Percentiles rank a stretch among this genome's conserved stretches.
These are phyloP conservation scores for Gracilariopsis chorda DNA, from an alignment of 23 red algal genomes.

Conservation along the genomic window DNA sequence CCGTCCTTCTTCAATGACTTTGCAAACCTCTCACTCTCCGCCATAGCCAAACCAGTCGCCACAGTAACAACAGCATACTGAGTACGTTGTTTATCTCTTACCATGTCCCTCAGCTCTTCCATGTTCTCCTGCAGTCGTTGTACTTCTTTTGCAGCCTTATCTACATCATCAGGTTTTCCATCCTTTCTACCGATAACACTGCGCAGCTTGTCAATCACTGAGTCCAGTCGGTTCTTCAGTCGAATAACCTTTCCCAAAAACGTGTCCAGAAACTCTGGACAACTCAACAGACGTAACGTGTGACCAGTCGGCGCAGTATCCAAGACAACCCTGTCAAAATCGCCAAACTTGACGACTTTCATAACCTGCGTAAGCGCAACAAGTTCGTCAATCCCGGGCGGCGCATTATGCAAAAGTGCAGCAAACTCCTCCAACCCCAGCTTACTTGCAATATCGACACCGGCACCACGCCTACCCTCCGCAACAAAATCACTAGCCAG, in stretches of 20 bases:
- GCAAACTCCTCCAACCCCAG: conserved; percentile 93
- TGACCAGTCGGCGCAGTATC: conserved; percentile 99
- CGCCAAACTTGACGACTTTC: conserved; percentile 66
- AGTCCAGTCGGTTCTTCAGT: conserved; percentile 82
- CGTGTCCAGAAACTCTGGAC: conserved; percentile 93
- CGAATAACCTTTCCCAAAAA: conserved; percentile 86
- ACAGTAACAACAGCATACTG: conserved; percentile 85
- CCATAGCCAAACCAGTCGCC: conserved; percentile 87
- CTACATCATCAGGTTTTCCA: conserved; percentile 42
- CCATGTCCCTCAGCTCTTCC: conserved; percentile 60
- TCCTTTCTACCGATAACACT: conserved; percentile 55
- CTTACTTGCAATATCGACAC: conserved; percentile 74
- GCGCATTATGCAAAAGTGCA: conserved; percentile 84
- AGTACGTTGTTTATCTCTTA: conserved; percentile 58
- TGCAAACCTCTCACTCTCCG: conserved; percentile 82
- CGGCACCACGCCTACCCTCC: conserved; percentile 51
- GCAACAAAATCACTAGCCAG: conserved; percentile 54
- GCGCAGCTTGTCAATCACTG: conserved; percentile 57
- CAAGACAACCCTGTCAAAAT: conserved; percentile 89
- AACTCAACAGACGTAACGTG: conserved; percentile 86
- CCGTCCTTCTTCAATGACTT: conserved; percentile 34
- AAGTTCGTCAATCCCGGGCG: conserved; percentile 95
- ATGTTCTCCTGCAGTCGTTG: conserved; percentile 66
- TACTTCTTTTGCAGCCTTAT: conserved; percentile 33
- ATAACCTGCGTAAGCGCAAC: conserved; percentile 92